phyloP scores from a whole-genome alignment of 2,329 filamentous ascomycete species.

The Pleoardoris graminearum region DNA sequence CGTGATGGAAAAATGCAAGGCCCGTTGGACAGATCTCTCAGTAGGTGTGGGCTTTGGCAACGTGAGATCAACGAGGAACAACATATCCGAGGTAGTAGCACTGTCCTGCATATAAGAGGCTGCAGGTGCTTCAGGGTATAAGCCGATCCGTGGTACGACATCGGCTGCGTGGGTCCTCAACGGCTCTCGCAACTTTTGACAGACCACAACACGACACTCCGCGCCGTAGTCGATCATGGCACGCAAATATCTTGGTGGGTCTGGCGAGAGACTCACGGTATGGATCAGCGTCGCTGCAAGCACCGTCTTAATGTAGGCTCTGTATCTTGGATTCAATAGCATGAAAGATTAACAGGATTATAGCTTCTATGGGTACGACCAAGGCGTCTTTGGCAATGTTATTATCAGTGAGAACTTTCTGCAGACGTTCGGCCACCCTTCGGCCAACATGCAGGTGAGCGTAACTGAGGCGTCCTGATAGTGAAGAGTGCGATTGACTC shows the following conservation, averaged over 20 bases:
- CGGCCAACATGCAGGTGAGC: slow-evolving; percentile 31
- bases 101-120: background rate
- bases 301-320: slow-evolving; percentile 49
- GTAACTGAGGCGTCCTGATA: background rate
- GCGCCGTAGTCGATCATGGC: slow-evolving; percentile 39
- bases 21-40: background rate
- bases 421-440: slow-evolving; percentile 31
- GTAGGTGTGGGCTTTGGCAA: background rate
- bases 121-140: background rate
- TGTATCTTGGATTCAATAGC: background rate
- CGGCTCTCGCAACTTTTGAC: background rate
- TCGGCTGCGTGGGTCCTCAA: background rate
- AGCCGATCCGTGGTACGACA: slow-evolving; percentile 1
- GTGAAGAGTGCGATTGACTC: background rate
- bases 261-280: slow-evolving; percentile 55
- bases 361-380: slow-evolving; percentile 51
- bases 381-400: slow-evolving; percentile 42
- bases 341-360: background rate
- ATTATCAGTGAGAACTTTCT: slow-evolving; percentile 40
- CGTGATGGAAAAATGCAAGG: background rate
- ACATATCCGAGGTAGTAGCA: slow-evolving; percentile 1
- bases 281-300: slow-evolving; percentile 58
- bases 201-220: background rate
- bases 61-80: background rate
- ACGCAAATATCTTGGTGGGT: slow-evolving; percentile 56